These are phyloP conservation scores for Zasmidium citrigriseum DNA, from an alignment of 2,329 filamentous ascomycete species.

Conservation along the genomic window DNA sequence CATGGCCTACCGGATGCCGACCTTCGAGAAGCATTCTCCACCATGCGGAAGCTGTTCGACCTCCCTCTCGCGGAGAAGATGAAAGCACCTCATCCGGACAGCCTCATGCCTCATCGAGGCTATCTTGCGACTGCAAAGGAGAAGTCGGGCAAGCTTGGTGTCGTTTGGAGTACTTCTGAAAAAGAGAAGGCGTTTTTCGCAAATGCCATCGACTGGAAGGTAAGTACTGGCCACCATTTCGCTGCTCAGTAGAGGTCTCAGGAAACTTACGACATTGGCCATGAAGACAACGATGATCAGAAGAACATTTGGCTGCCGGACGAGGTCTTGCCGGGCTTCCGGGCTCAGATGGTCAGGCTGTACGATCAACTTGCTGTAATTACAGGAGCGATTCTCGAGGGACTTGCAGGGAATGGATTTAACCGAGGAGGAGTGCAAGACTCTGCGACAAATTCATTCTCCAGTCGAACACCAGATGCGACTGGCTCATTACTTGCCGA, in stretches of 20 bases:
- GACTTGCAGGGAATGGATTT: neutral
- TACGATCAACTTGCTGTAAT: neutral
- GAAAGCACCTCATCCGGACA: slow-evolving; percentile 15
- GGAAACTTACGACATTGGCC: slow-evolving; percentile 48
- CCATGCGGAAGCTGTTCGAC: slow-evolving; percentile 50
- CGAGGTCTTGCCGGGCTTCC: slow-evolving; percentile 46
- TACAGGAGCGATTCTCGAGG: neutral
- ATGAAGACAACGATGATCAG: slow-evolving; percentile 41
- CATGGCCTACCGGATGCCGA: neutral
- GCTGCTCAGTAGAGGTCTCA: neutral
- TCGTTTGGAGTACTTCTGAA: neutral
- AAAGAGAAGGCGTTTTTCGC: neutral
- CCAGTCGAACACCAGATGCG: neutral
- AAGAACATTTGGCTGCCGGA: slow-evolving; percentile 51
- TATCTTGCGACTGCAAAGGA: slow-evolving; percentile 9
- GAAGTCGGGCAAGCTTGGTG: neutral
- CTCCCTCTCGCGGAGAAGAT: slow-evolving; percentile 44
- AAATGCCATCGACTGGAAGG: slow-evolving; percentile 1
- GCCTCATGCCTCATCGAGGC: slow-evolving; percentile 13
- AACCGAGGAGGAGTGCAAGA: neutral
- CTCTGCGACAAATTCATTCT: neutral
- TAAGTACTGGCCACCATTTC: neutral
- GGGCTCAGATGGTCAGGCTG: slow-evolving; percentile 10
- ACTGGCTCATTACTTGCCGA: neutral
- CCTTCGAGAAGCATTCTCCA: neutral